Evolutionary conservation across 73 alveolate species (phyloP).

Genomic region (Uronychia binucleata): DNA sequence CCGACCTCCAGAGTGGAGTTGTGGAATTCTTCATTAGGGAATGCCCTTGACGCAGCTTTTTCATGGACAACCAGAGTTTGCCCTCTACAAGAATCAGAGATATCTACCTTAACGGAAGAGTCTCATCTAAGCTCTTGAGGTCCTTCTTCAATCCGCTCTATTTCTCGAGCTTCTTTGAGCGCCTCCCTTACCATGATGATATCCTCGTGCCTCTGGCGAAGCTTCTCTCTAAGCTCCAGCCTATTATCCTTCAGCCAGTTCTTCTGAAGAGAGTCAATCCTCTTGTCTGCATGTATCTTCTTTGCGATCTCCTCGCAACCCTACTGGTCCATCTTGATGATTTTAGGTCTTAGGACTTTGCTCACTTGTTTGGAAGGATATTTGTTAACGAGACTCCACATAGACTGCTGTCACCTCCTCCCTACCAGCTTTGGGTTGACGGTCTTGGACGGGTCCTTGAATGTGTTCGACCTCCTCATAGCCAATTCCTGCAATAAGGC

Average conservation of each 20-base stretch:
- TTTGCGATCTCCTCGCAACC: background rate
- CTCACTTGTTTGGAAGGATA: background rate
- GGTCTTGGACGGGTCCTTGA: background rate
- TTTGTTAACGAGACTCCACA: background rate
- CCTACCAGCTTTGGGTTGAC: background rate
- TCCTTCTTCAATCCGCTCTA: background rate
- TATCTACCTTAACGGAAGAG: no score
- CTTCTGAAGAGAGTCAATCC: background rate
- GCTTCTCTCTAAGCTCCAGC: background rate
- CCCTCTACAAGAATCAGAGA: background rate
- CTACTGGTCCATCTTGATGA: background rate
- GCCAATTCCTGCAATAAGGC: background rate
- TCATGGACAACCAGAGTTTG: background rate
- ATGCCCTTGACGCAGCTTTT: background rate
- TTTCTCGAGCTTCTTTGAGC: background rate
- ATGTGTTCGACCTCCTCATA: background rate
- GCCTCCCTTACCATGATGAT: background rate
- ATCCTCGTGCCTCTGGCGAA: background rate
- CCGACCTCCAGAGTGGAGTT: background rate
- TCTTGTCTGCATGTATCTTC: background rate
- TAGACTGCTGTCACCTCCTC: background rate
- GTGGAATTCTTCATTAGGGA: background rate
- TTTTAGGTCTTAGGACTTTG: background rate
- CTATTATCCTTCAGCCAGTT: background rate
- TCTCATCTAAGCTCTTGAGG: background rate